Conservation (phyloP, 176 grass and related monocot genomes). For the Bonia amplexicaulis region DNA sequence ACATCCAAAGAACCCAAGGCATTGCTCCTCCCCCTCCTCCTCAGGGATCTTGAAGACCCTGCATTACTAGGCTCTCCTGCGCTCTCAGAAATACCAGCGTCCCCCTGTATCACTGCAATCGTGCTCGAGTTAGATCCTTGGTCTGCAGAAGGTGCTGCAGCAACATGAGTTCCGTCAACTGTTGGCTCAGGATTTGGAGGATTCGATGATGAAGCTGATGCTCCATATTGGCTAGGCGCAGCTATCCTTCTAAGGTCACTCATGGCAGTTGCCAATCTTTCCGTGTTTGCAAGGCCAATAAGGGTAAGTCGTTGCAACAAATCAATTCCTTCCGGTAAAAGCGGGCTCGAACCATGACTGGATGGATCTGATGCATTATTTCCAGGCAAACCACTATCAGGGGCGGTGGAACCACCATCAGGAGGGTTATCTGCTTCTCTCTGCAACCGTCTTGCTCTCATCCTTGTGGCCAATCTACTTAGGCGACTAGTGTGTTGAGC, state of each 20-base stretch:
- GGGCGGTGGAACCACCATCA: conserved; percentile 27
- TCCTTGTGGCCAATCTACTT: conserved; percentile 46
- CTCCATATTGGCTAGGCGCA: conserved; percentile 46
- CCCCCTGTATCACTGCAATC: conserved; percentile 77
- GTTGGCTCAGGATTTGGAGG: conserved; percentile 50
- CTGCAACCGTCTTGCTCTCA: conserved; percentile 58
- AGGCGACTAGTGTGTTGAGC: conserved; percentile 35
- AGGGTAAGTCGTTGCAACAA: conserved; percentile 66
- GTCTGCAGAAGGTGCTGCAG: conserved; percentile 57
- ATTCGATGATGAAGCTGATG: conserved; percentile 51
- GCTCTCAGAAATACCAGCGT: conserved; percentile 38
- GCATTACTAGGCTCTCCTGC: conserved; percentile 47
- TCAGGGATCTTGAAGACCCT: conserved; percentile 62
- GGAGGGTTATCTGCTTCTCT: conserved; percentile 42
- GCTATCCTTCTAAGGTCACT: conserved; percentile 77
- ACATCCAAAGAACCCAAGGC: conserved; percentile 63
- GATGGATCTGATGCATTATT: conserved; percentile 42
- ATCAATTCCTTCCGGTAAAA: conserved; percentile 63
- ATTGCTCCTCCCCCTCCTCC: conserved; percentile 66
- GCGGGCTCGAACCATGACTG: conserved; percentile 34
- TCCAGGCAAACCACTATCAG: conserved; percentile 33
- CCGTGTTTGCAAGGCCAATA: conserved; percentile 58
- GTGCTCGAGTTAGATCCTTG: conserved; percentile 89
- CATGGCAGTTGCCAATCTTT: conserved; percentile 58
- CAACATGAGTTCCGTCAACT: conserved; percentile 26